These are phyloP conservation scores for Salicornia ramosissima DNA, from an alignment of 148 eudicot genomes.

Conservation along the genomic window DNA sequence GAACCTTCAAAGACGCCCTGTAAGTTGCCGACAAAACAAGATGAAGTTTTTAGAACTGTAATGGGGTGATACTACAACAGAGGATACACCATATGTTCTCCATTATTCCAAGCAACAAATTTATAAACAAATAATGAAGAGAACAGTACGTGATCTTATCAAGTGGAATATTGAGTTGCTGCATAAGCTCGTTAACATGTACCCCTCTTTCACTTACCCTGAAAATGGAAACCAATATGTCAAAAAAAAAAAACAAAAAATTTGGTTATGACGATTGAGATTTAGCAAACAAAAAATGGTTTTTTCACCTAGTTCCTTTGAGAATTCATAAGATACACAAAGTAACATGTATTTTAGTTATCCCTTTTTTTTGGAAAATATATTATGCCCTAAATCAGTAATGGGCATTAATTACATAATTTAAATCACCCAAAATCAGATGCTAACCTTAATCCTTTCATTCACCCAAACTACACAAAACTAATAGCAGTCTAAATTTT, in stretches of 20 bases:
- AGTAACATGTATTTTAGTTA: no score
- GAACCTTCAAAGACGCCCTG: slow-evolving; percentile 49
- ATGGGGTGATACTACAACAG: neutral
- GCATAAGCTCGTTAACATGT: slow-evolving; percentile 47
- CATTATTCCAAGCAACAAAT: neutral
- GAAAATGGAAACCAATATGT: neutral
- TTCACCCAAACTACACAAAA: no score
- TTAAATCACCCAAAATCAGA: no score
- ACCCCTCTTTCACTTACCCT: slow-evolving; percentile 49
- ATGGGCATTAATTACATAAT: no score
- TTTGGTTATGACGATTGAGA: neutral
- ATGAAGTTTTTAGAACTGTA: neutral
- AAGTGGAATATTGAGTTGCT: slow-evolving; percentile 42
- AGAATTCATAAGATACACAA: no score
- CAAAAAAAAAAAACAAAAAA: neutral
- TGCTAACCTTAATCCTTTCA: no score
- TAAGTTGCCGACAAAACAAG: slow-evolving; percentile 4
- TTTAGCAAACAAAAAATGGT: no score
- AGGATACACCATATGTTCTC: neutral
- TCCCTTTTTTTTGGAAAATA: no score
- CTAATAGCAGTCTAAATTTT: no score
- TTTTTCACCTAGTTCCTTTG: no score
- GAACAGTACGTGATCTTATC: slow-evolving; percentile 48
- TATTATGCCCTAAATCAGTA: no score
- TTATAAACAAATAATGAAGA: slow-evolving; percentile 14